Base-by-base conservation (phyloP, 2,329 filamentous ascomycete genomes). In the Aspergillus niger region DNA sequence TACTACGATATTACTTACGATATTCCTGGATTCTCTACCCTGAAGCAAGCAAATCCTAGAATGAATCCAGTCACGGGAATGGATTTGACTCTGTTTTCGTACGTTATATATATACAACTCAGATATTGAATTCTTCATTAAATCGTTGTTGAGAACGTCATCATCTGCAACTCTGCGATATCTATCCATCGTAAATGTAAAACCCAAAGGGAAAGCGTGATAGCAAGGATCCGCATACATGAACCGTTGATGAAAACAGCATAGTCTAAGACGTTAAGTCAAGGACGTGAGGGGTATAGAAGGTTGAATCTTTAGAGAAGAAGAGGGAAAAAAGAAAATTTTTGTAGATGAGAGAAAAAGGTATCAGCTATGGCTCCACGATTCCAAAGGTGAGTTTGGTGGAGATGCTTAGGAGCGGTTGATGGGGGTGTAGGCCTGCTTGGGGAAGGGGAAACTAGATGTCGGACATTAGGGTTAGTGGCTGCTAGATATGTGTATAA, bases 381-480 rank as follows among this genome's bases (percentile, higher is more conserved):
- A 7, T 39, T 6, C 50, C 32, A 39, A 28, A 38, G 28, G 49
- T 38, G 48, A 36, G 24, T 43, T 51, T 30, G 48, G 30, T 26
- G 50, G 41, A 32, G 44, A 32, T 41, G 53, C 43, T 69, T 72
- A 73, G 47, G 68, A 69, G 55, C 67, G 69, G 43, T 69, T 68
- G 62, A 80, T 80, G 65, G 83, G 74, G 70, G 83, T 78, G 80
- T 92, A 94, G 67, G 86, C 81, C 79, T 93, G 87, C 85, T 94
- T 93, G 72, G 90, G 90, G 83, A 87, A 90, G 68, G 91, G 91
- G 82, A 87, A 93, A 68, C 90, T 92, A 74, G 57, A 54, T 55
- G 36, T 58, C 63, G 24, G 63, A 22, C 55, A 61, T 58, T 66
- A 72, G 63, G 66, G 70, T 41, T 15, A 22, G 10, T 44, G 10